Percentiles rank a stretch among this genome's conserved stretches.
phyloP scores from a whole-genome alignment of 805 yeast species.

The Saturnispora hagleri region DNA sequence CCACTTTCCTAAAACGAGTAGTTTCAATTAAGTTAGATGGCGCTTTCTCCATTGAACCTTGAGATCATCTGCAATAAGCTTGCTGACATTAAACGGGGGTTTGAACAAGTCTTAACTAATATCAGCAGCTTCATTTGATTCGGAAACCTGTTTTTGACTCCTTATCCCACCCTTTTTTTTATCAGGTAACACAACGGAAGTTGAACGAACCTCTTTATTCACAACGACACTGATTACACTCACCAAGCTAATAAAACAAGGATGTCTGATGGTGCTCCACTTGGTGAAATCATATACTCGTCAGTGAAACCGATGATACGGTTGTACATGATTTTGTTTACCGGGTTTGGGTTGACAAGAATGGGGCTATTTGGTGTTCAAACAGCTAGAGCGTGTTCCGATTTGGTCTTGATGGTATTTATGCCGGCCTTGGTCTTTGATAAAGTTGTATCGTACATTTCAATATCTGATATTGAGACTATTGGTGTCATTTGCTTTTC shows the following conservation, averaged over 20 bases:
- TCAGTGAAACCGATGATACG: slow-evolving; percentile 72
- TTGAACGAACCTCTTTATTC: background rate
- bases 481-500: slow-evolving; percentile 55
- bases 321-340: slow-evolving; percentile 58
- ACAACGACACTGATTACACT: too few relatives aligned
- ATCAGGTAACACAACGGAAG: background rate
- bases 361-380: slow-evolving; percentile 51
- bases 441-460: slow-evolving; percentile 51
- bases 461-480: slow-evolving; percentile 55
- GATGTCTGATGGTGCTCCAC: slow-evolving; percentile 11
- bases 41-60: background rate
- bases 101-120: background rate
- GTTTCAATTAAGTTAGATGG: background rate
- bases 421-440: slow-evolving; percentile 61
- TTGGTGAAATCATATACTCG: slow-evolving; percentile 28
- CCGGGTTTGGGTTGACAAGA: slow-evolving; percentile 57
- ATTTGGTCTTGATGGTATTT: slow-evolving; percentile 49
- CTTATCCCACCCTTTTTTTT: background rate
- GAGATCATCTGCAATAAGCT: background rate
- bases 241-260: background rate
- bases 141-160: background rate
- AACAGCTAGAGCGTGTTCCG: slow-evolving; percentile 55
- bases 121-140: background rate
- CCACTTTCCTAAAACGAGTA: background rate
- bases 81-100: background rate